A percentile compares a stretch with the other conserved stretches of the same genome.
Evolutionary conservation across 2,329 filamentous ascomycete species (phyloP).

Genomic region (Ilyonectria sp.): DNA sequence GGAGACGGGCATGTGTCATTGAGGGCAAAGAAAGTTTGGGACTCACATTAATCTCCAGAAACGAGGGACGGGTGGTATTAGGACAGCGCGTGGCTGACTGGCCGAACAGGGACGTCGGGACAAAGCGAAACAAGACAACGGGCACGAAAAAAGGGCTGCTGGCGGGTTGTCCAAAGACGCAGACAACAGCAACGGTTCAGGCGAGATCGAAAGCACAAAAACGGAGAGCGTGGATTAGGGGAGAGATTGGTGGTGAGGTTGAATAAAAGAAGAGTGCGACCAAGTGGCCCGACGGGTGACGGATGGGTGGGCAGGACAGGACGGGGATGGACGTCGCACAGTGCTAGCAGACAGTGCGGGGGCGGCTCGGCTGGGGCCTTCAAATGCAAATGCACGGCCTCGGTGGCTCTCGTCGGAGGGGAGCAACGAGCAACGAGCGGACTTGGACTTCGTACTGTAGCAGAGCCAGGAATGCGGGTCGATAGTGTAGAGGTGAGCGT

Average conservation of each 20-base stretch:
- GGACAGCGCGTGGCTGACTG: conserved; percentile 46
- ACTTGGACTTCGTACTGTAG: background rate
- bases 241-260: conserved; percentile 46
- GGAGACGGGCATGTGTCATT: conserved; percentile 48
- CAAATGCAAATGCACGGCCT: conserved; percentile 43
- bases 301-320: conserved; percentile 6
- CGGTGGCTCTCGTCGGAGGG: conserved; percentile 31
- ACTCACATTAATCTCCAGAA: conserved; percentile 57
- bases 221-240: conserved; percentile 41
- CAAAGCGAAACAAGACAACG: conserved; percentile 37
- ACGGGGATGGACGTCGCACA: conserved; percentile 39
- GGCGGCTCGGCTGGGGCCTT: conserved; percentile 29
- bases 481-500: conserved; percentile 11
- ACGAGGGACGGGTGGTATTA: conserved; percentile 47
- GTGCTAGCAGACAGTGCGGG: conserved; percentile 38
- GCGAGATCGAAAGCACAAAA: conserved; percentile 43
- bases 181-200: conserved; percentile 32
- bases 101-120: conserved; percentile 42
- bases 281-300: conserved; percentile 39
- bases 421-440: conserved; percentile 9
- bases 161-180: conserved; percentile 32
- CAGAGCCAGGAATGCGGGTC: conserved; percentile 36
- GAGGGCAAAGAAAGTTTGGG: conserved; percentile 47
- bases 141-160: conserved; percentile 21
- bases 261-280: conserved; percentile 33